phyloP scores from a whole-genome alignment of 306 rosid genomes.

The Vicia villosa region DNA sequence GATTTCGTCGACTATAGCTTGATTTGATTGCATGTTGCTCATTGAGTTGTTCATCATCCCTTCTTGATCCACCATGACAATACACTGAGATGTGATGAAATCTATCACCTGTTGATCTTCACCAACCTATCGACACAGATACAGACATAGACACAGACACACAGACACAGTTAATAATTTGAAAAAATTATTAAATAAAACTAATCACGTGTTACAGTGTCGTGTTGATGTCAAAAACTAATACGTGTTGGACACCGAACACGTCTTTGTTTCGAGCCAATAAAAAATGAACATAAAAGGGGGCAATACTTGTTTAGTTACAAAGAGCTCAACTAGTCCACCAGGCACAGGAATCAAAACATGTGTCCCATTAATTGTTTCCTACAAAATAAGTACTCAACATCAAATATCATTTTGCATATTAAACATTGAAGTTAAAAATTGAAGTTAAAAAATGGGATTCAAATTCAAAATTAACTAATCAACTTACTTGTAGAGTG shows the following conservation, averaged over 20 bases:
- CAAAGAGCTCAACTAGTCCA: constrained; percentile 78
- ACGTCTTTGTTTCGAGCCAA: too few species aligned
- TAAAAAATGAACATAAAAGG: too few species aligned
- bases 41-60: constrained; percentile 45
- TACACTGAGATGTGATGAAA: constrained; percentile 61
- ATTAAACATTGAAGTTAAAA: not conserved
- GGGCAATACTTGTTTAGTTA: constrained; percentile 55
- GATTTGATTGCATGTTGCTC: too few species aligned
- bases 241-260: too few species aligned
- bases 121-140: constrained; percentile 39
- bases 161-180: too few species aligned
- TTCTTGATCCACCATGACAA: constrained; percentile 51
- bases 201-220: too few species aligned
- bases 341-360: constrained; percentile 78
- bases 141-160: too few species aligned
- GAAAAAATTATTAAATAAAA: too few species aligned
- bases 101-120: constrained; percentile 76
- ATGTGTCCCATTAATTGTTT: constrained; percentile 63
- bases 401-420: not conserved
- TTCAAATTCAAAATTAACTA: not conserved
- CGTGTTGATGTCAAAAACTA: too few species aligned
- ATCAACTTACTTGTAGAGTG: constrained; percentile 51
- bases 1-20: constrained; percentile 40
- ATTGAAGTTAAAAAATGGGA: not conserved
- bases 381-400: constrained; percentile 51